A percentile compares a stretch with the other conserved stretches of the same genome.
phyloP scores from a whole-genome alignment of 371 early-diverging fungal species.

The Mucor indicus region DNA sequence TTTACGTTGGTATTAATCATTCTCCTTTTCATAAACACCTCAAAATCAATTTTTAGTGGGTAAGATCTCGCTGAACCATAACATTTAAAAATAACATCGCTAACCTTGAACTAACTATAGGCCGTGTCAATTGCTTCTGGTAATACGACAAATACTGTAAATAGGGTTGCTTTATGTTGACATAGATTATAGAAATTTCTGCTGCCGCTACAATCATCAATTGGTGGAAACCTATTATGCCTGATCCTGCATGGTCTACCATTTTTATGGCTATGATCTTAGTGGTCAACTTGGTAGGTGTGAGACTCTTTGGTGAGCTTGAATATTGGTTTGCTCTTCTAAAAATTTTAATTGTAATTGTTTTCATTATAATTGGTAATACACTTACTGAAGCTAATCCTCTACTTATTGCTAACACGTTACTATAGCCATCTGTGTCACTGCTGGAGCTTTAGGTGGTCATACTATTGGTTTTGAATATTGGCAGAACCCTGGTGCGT shows the following conservation, averaged over 20 bases:
- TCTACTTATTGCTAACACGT: too few species aligned
- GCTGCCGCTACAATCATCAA: slow-evolving; percentile 76
- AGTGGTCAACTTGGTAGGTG: slow-evolving; percentile 55
- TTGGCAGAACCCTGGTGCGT: slow-evolving; percentile 74
- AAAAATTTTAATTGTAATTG: slow-evolving; percentile 65
- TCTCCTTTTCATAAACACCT: not conserved
- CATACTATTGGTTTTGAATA: slow-evolving; percentile 62
- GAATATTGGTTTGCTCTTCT: slow-evolving; percentile 75
- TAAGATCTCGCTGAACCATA: slow-evolving; percentile 21
- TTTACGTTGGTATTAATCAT: not conserved
- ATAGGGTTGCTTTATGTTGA: not conserved
- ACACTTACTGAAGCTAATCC: too few species aligned
- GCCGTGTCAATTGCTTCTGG: slow-evolving; percentile 38
- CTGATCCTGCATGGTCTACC: slow-evolving; percentile 57
- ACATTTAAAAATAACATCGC: too few species aligned
- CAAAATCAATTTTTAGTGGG: slow-evolving; percentile 21
- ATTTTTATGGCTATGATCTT: slow-evolving; percentile 57
- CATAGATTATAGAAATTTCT: slow-evolving; percentile 63
- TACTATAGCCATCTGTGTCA: slow-evolving; percentile 43
- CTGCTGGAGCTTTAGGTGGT: slow-evolving; percentile 64
- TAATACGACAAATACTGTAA: slow-evolving; percentile 1
- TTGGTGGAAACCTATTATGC: slow-evolving; percentile 68
- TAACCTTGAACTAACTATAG: slow-evolving; percentile 2
- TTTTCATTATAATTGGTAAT: slow-evolving; percentile 69
- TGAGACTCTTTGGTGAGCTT: slow-evolving; percentile 58